A percentile compares a stretch with the other conserved stretches of the same genome.
These are phyloP conservation scores for Sicyos edulis DNA, from an alignment of 306 rosid genomes.

Conservation along the genomic window DNA sequence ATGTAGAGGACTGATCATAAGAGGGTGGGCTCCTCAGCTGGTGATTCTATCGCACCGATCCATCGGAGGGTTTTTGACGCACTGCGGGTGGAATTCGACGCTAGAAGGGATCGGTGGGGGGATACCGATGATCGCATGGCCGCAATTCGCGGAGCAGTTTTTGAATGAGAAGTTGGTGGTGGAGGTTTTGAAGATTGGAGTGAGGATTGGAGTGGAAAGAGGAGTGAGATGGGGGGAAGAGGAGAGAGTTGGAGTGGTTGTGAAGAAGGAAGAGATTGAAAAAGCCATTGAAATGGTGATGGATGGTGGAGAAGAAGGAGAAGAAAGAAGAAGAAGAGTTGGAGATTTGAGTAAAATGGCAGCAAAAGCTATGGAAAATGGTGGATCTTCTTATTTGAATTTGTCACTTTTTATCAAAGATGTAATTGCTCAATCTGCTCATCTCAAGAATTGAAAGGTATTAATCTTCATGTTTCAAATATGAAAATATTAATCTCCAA, in stretches of 20 bases:
- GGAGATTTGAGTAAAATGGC: slow-evolving; percentile 44
- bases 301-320: slow-evolving; percentile 49
- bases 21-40: slow-evolving; percentile 78
- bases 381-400: slow-evolving; percentile 52
- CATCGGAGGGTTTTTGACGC: slow-evolving; percentile 61
- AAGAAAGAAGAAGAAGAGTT: slow-evolving; percentile 2
- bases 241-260: slow-evolving; percentile 25
- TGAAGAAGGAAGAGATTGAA: slow-evolving; percentile 18
- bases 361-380: slow-evolving; percentile 33
- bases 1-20: slow-evolving; percentile 59
- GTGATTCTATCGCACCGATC: slow-evolving; percentile 48
- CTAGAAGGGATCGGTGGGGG: slow-evolving; percentile 49
- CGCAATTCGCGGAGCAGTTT: slow-evolving; percentile 66
- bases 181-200: slow-evolving; percentile 51
- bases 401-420: slow-evolving; percentile 45
- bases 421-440: slow-evolving; percentile 19
- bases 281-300: slow-evolving; percentile 43
- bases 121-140: slow-evolving; percentile 76
- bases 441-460: neutral
- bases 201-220: slow-evolving; percentile 52
- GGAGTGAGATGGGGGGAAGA: slow-evolving; percentile 74
- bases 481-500: too few species aligned
- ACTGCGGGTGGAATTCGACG: neutral
- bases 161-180: slow-evolving; percentile 55
- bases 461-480: too few species aligned